These are phyloP conservation scores for Jacaranda mimosifolia DNA, from an alignment of 257 asterid genomes.

Conservation along the genomic window DNA sequence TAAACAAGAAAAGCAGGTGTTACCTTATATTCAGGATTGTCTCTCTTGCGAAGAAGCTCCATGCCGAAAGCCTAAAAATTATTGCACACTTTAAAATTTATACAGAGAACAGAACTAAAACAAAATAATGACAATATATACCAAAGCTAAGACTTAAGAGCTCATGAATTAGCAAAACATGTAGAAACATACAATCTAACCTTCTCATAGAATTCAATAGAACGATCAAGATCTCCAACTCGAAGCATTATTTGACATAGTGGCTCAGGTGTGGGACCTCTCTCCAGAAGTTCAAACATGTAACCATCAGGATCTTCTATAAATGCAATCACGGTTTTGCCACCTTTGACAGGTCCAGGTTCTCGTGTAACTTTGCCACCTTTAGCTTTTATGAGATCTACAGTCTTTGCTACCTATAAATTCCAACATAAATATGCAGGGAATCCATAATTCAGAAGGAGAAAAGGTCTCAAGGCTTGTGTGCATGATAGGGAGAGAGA, in stretches of 20 bases:
- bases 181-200: conserved; percentile 45
- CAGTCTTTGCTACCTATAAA: conserved; percentile 79
- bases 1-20: conserved; percentile 18
- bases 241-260: conserved; percentile 98
- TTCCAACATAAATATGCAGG: conserved; percentile 14
- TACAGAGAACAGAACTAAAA: neutral
- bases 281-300: conserved; percentile 94
- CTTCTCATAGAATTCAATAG: conserved; percentile 90
- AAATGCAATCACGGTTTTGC: conserved; percentile 92
- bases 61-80: conserved; percentile 83
- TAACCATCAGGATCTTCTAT: conserved; percentile 99
- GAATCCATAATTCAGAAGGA: neutral
- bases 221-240: conserved; percentile 95
- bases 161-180: conserved; percentile 11
- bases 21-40: conserved; percentile 99
- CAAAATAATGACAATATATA: neutral
- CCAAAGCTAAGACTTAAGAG: neutral
- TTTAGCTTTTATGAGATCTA: conserved; percentile 90
- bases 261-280: conserved; percentile 98
- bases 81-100: conserved; percentile 15
- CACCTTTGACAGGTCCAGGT: conserved; percentile 99
- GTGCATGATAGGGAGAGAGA: too few species aligned
- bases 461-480: neutral
- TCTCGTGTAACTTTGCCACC: conserved; percentile 97
- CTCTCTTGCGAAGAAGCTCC: conserved; percentile 95